Evolutionary conservation across 805 yeast genomes (phyloP).

Genomic region (Candida multigemmis): DNA sequence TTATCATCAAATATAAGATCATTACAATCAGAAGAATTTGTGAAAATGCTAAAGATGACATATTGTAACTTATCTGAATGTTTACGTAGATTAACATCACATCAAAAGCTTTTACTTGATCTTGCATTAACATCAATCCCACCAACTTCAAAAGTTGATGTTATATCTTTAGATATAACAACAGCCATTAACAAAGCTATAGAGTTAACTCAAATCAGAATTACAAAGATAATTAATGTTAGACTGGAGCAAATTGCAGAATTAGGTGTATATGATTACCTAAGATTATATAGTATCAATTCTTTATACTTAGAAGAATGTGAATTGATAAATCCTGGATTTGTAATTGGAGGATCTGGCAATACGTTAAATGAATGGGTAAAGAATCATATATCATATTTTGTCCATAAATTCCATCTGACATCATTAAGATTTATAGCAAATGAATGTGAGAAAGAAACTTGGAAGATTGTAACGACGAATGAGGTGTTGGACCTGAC

Average conservation of each 20-base stretch:
- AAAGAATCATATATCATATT: constrained; percentile 56
- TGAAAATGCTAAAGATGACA: constrained; percentile 52
- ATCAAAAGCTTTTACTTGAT: constrained; percentile 73
- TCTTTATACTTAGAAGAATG: constrained; percentile 72
- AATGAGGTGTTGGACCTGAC: constrained; percentile 19
- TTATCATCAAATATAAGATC: constrained; percentile 43
- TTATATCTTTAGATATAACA: constrained; percentile 60
- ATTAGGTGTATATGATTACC: constrained; percentile 50
- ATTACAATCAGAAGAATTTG: constrained; percentile 69
- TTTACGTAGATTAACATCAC: constrained; percentile 62
- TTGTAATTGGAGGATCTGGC: constrained; percentile 41
- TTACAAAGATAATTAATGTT: constrained; percentile 70
- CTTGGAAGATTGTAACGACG: constrained; percentile 72
- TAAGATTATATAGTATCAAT: constrained; percentile 56
- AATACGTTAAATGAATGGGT: constrained; percentile 53
- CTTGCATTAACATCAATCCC: constrained; percentile 38
- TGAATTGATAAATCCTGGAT: constrained; percentile 70
- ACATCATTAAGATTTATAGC: constrained; percentile 38
- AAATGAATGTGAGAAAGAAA: constrained; percentile 51
- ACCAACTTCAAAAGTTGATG: constrained; percentile 17
- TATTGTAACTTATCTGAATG: constrained; percentile 64
- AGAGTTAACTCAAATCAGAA: constrained; percentile 61
- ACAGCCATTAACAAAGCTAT: constrained; percentile 58
- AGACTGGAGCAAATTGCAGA: constrained; percentile 63
- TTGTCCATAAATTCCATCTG: constrained; percentile 46